Percentiles rank a stretch among this genome's conserved stretches.
Conservation (phyloP, 805 yeast genomes). For the Nakazawaea wyomingensis region DNA sequence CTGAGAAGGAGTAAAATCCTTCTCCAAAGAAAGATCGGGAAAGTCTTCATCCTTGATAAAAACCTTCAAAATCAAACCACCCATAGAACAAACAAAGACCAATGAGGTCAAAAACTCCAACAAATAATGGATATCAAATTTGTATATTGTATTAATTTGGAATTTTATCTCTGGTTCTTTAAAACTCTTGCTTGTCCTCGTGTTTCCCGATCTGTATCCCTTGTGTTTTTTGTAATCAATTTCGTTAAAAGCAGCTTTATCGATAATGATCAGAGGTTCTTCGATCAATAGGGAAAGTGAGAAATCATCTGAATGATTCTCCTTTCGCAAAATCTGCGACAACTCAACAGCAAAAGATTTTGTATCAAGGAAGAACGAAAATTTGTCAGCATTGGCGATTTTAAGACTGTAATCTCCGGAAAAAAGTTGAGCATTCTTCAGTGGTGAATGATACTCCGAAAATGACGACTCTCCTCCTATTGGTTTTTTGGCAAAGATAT, state of each 20-base stretch:
- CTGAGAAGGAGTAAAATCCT: slow-evolving; percentile 2
- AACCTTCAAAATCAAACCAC: slow-evolving; percentile 38
- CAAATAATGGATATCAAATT: slow-evolving; percentile 45
- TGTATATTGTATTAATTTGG: slow-evolving; percentile 27
- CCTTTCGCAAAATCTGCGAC: slow-evolving; percentile 11
- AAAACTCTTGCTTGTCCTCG: not conserved
- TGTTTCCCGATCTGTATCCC: not conserved
- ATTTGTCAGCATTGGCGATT: slow-evolving; percentile 13
- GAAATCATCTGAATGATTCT: slow-evolving; percentile 22
- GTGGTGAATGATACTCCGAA: slow-evolving; percentile 1
- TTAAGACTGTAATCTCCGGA: slow-evolving; percentile 11
- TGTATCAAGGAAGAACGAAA: slow-evolving; percentile 23
- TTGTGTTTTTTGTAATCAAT: slow-evolving; percentile 1
- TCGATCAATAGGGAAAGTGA: slow-evolving; percentile 18
- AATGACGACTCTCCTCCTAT: not conserved
- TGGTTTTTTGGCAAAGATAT: not conserved
- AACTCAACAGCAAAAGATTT: slow-evolving; percentile 26
- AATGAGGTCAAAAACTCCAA: slow-evolving; percentile 52
- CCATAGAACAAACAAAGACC: slow-evolving; percentile 44
- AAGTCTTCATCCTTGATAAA: slow-evolving; percentile 25
- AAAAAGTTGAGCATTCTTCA: slow-evolving; percentile 1
- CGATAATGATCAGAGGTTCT: slow-evolving; percentile 22
- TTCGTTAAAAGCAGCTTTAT: slow-evolving; percentile 11
- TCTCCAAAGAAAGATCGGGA: slow-evolving; percentile 11
- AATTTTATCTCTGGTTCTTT: slow-evolving; percentile 16